Evolutionary conservation across 768 basidiomycete genomes (phyloP), one percentile per base, ranked within the genome.

Genomic region (Amanita polypyramis): DNA sequence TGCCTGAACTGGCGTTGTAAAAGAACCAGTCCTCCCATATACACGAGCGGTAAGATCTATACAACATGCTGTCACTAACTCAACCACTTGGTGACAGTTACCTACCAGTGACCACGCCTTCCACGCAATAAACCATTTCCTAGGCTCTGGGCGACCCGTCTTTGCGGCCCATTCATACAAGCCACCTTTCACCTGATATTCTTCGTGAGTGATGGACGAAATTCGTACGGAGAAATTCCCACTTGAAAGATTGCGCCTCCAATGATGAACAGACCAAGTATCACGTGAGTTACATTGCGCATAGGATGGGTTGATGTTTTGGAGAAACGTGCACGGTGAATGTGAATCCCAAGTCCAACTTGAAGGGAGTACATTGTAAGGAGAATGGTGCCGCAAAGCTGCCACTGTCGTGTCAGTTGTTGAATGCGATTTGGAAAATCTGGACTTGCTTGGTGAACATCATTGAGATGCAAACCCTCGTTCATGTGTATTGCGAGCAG

Each of bases 281-380:
- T 54, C 36, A 77, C 73, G 53, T 85, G 83, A 6, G 75, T 38
- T 52, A 79, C 68, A 56, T 84, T 82, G 1, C 65, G 65, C 12
- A 72, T 70, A 17, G 76, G 80, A 44, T 76, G 79, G 14, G 61
- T 19, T 21, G 27, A 41, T 11, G 17, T 14, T 19, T 38, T 38
- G 14, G 21, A 20, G 14, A 17, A 20, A 37, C 41, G 17, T 20
- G 23, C 23, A 5, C 21, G 40, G 59, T 82, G 77, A 45, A 80
- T 74, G 47, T 72, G 68, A 4, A 69, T 63, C 5, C 82, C 82
- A 4, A 82, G 66, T 21, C 62, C 57, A 29, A 76, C 57, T 59
- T 84, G 80, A 2, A 69, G 51, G 50, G 75, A 62, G 55, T 78
- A 77, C 2, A 80, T 52, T 23, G 65, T 57, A 49, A 80, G 65